Evolutionary conservation across 768 basidiomycete species (phyloP), one percentile per base, ranked within the genome.

Genomic region (Grammothele lineata): DNA sequence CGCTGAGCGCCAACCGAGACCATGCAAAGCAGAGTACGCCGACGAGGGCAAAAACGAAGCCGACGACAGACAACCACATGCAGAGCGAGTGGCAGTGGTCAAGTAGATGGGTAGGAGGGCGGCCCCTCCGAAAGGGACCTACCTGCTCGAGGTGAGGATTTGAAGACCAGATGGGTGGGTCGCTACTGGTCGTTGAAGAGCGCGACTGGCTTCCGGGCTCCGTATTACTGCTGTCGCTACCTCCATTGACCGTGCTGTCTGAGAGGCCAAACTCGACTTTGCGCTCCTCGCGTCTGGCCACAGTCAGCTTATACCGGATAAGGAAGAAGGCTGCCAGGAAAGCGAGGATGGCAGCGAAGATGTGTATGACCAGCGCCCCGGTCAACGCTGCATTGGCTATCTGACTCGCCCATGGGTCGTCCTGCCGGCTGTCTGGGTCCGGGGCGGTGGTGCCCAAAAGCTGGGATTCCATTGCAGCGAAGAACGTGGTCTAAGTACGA

Each of bases 321-420:
- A 81, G 66, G 48, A 79, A 70, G 62, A 80, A 80, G 21, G 77
- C 75, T 4, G 68, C 79, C 37, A 76, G 57, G 60, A 82, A 81
- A 2, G 80, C 70, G 9, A 73, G 55, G 17, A 72, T 61, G 19
- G 72, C 72, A 72, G 78, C 74, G 57, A 68, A 74, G 9, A 70
- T 64, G 43, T 81, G 80, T 27, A 81, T 45, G 7, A 81, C 66
- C 5, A 81, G 66, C 10, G 78, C 72, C 26, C 72, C 75, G 5
- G 76, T 62, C 11, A 81, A 65, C n/a, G 65, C 61, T 12, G 76
- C 70, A 43, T 77, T 80, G 9, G 75, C 27, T 41, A 50, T 26
- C 35, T 50, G 18, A 39, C 27, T 30, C 8, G 43, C 23, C 10
- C 18, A 23, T 6, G 30, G 10, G 9, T 37, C 33, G 27, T 25